A percentile compares a stretch with the other conserved stretches of the same genome.
Conservation (phyloP, 768 basidiomycete genomes). For the Collybiopsis luxurians region DNA sequence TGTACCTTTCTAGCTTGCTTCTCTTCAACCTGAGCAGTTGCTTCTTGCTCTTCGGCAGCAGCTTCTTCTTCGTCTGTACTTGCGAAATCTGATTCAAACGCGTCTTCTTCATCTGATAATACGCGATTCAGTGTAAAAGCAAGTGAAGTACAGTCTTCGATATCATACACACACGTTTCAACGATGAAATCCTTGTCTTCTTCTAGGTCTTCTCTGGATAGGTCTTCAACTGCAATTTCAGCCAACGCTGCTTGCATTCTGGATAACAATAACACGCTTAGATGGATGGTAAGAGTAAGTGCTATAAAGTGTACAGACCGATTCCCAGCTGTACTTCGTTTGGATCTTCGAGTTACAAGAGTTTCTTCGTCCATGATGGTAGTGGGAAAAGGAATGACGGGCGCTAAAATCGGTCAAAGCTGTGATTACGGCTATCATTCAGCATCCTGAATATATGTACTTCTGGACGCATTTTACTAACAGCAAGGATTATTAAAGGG, state of each 20-base stretch:
- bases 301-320: slow-evolving; percentile 38
- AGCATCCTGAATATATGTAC: no score
- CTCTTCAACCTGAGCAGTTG: slow-evolving; percentile 47
- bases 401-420: no score
- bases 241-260: slow-evolving; percentile 82
- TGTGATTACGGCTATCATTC: no score
- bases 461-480: no score
- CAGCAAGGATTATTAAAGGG: no score
- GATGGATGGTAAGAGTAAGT: background rate
- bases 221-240: slow-evolving; percentile 58
- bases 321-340: slow-evolving; percentile 77
- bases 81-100: slow-evolving; percentile 82
- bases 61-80: slow-evolving; percentile 72
- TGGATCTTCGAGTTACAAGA: slow-evolving; percentile 56
- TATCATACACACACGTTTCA: slow-evolving; percentile 48
- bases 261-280: slow-evolving; percentile 7
- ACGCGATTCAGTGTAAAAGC: slow-evolving; percentile 10
- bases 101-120: slow-evolving; percentile 85
- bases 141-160: background rate
- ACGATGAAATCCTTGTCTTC: slow-evolving; percentile 73
- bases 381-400: background rate
- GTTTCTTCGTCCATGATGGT: slow-evolving; percentile 36
- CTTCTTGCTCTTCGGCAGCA: slow-evolving; percentile 43
- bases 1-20: slow-evolving; percentile 60
- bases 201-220: slow-evolving; percentile 52